Evolutionary conservation across 75 land plant species (phyloP), one percentile per base, ranked within the genome.

Genomic region (Pinus albicaulis): DNA sequence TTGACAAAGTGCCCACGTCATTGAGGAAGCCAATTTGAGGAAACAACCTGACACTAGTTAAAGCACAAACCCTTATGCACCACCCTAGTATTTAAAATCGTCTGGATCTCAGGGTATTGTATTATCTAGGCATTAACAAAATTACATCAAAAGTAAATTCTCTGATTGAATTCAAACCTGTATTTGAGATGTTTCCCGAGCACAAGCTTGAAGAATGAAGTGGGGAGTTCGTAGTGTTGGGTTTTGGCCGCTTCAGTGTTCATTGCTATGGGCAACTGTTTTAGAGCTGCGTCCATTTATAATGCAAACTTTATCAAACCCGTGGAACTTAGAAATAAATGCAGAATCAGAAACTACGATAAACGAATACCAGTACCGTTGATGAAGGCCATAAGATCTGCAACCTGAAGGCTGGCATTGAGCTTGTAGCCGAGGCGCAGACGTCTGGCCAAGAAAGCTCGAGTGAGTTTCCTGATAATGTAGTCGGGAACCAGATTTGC

Each of bases 211-310:
- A 90, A 96, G 77, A 96, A 96, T 56, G 90, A 85, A 12, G 93
- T 94, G 12, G 99, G 99, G 0, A 96, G 73, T 53, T 96, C 97
- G 72, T 96, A 96, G 63, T 96, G 99, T 62, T 96, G 99, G 19
- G 83, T 34, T 70, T 96, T 96, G 16, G 99, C 86, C n/a, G 68
- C 76, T 25, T 92, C 91, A 36, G 95, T 93, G 82, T 86, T 66
- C 60, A 96, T 82, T 25, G 99, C 99, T 61, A 96, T 94, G 11
- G 99, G 99, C 98, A 96, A 89, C 72, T 92, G 76, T 76, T 79
- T 83, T 57, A 94, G 76, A 19, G 88, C 99, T 96, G 76, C 76
- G 82, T 63, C 41, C 2, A 7, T 16, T 22, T 24, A 24, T 61
- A n/a, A 61, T 24, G 11, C 63, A 61, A 61, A 8, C 11, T 48